Evolutionary conservation across 805 yeast genomes (phyloP), one percentile per base, ranked within the genome.

Genomic region (Ogataea henricii): DNA sequence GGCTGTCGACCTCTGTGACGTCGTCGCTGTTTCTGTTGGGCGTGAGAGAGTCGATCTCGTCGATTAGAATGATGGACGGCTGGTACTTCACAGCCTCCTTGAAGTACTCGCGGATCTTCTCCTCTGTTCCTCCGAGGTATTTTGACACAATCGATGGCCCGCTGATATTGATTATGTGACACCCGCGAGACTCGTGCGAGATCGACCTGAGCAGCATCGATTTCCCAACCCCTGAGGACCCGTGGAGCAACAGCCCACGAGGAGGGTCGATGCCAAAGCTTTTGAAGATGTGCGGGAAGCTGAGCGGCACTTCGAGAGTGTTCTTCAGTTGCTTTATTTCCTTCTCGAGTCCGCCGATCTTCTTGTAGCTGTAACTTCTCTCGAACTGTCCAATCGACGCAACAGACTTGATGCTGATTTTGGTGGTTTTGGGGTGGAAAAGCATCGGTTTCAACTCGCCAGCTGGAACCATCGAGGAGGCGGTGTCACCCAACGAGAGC

Each of bases 201-300:
- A 92, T 82, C 22, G 96, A 85, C 46, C 87, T 77, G 30, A 94
- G 72, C 6, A 94, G 74, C 89, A 91, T 81, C 1, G 97, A 87
- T 64, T 92, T 92, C 43, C 99, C 99, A 0, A 97, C 92, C 3
- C 99, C 99, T 2, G 98, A 94, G 2, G 97, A 96, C 0, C 99
- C 99, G 68, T 91, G 96, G n/a, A 94, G 68, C 25, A 94, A 66
- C 0, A 94, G 87, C 36, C 98, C 98, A 21, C 97, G 74, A 12
- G 97, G 97, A 7, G 99, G 97, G 7, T 85, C 76, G 16, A 90
- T 85, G n/a, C 92, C 90, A 70, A 92, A 94, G 46, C 87, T 82
- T 6, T 83, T 74, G 58, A 91, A 92, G 26, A 89, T 67, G 5
- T 77, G 75, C 0, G 97, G 96, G 47, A 81, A 81, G 50, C 83